Evolutionary conservation across 805 yeast genomes (phyloP), one percentile per base, ranked within the genome.

Genomic region (Hanseniaspora lachancei): DNA sequence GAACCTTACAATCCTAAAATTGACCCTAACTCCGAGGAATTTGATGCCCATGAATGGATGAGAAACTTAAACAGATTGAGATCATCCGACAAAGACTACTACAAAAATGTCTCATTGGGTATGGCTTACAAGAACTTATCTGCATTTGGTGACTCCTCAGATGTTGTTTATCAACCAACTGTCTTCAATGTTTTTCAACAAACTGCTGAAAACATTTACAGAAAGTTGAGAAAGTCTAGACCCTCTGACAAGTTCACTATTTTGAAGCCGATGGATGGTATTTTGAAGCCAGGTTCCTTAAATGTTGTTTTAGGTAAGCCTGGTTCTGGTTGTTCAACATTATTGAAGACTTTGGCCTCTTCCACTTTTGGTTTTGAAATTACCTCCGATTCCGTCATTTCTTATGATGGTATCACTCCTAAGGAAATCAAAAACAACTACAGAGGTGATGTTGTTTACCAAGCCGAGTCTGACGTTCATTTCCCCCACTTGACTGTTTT

Each of bases 321-420:
- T 1, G 88, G 88, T 63, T 79, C 87, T n/a, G 88, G 89, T 60
- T 82, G 88, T 66, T 76, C 86, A 2, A 81, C 88, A 0, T 69
- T 82, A 50, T 70, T 82, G 62, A 81, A 81, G 62, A 76, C 84
- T 5, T 71, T 81, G 41, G 71, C 82, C 40, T 65, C 80, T 18
- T 77, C 79, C 54, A 78, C 84, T 7, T 77, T 78, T 62, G 86
- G 86, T 58, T 79, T 78, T 64, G 64, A 74, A 35, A 62, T 81
- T 35, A 78, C 72, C 40, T 57, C 66, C 42, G 74, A 73, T 35
- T 73, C 84, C 1, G 59, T 60, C 7, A 70, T 81, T 35, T 68
- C 75, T 12, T 81, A 77, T 65, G 78, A 75, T 61, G 85, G 86
- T 12, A 64, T 81, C n/a, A 60, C 76, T 2, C 77, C 76, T 32